Base-by-base conservation (phyloP, 2,329 filamentous ascomycete species). In the Aspergillus hortae region DNA sequence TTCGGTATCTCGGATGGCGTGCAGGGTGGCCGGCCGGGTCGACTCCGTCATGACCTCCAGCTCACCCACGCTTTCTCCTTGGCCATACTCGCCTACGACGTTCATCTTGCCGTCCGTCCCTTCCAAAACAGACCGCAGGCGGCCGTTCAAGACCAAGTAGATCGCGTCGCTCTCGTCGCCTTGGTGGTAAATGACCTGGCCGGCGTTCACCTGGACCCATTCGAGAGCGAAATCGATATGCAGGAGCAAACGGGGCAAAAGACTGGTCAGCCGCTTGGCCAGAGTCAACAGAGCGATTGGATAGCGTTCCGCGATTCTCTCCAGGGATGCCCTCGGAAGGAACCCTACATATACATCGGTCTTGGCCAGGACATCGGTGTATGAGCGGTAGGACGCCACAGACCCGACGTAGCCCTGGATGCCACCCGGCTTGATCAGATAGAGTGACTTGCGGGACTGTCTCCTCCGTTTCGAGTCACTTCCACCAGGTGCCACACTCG, bases 341-440 rank as follows among this genome's bases (percentile, higher is more conserved):
- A 99, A 99, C 1, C 94, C 94, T 12, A 99, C 94, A 64, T 96
- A 97, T 2, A 97, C 94, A 71, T 99, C 94, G 0, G 95, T 99
- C 74, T 97, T 97, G 3, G 94, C 95, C 35, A 92, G 88, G 1
- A 99, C 92, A 66, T 97, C 92, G 17, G 96, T 94, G 67, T 97
- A 96, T 0, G 94, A 99, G 23, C 94, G 81, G 67, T 96, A 96
- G 0, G 92, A 96, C 2, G 94, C 96, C 15, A 99, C 87, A 0
- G 91, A 94, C 4, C 94, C 92, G 30, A 97, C 85, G 63, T 99
- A 99, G 0, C 94, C 95, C 48, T 94, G 92, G 33, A 99, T 80
- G 0, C 92, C 92, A 46, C 94, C 94, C 3, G 94, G 94, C 66
- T 96, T 99, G 58, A 96, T 92, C 60, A 97, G 77, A 48, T 92